phyloP scores from a whole-genome alignment of 2,329 filamentous ascomycete species.

The Colletotrichum lentis region DNA sequence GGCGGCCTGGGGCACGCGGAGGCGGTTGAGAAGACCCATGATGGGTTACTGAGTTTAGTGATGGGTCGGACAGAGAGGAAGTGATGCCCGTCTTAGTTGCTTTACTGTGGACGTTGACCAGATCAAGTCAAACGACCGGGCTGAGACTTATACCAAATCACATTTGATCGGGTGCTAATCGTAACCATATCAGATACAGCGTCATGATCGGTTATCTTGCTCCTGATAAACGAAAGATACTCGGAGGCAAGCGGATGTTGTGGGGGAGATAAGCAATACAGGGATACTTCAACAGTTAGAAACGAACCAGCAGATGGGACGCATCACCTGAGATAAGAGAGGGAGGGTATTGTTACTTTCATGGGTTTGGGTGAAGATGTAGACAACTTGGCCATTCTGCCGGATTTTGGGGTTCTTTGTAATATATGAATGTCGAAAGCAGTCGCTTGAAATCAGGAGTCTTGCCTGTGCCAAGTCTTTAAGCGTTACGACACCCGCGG shows the following conservation, averaged over 20 bases:
- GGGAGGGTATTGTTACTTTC: neutral
- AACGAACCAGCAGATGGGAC: neutral
- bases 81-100: neutral
- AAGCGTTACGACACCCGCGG: neutral
- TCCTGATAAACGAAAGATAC: constrained; percentile 24
- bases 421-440: neutral
- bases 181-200: constrained; percentile 2
- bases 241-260: constrained; percentile 4
- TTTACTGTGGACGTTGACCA: neutral
- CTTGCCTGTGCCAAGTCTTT: neutral
- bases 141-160: constrained; percentile 25
- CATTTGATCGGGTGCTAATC: neutral
- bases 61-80: neutral
- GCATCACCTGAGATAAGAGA: neutral
- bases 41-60: neutral
- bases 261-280: constrained; percentile 35
- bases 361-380: too few species aligned
- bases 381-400: neutral
- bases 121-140: neutral
- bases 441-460: neutral
- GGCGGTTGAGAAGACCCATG: constrained; percentile 31
- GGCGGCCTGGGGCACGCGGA: constrained; percentile 25
- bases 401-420: too few species aligned
- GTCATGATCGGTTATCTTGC: neutral
- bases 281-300: neutral